Evolutionary conservation across 129 eudicot species (phyloP).

Genomic region (Sambucus nigra): DNA sequence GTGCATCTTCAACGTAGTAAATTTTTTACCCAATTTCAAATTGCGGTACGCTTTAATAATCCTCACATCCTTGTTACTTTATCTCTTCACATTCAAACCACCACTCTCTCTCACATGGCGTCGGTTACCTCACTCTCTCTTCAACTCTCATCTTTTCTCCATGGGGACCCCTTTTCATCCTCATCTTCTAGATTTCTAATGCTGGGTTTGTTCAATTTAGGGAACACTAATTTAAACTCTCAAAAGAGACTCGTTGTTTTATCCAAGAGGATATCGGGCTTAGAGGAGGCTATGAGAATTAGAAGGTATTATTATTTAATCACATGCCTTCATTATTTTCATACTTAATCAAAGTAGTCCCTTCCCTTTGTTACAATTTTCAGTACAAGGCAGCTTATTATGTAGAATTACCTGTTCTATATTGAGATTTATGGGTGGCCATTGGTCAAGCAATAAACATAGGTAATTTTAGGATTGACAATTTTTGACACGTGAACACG

Average conservation of each 20-base stretch:
- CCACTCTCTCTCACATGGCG: constrained; percentile 26
- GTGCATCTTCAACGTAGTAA: no score
- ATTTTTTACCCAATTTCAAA: no score
- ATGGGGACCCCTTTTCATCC: constrained; percentile 19
- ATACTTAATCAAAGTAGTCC: neutral
- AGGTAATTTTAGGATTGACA: no score
- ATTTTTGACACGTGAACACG: no score
- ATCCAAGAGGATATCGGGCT: constrained; percentile 57
- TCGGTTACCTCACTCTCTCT: constrained; percentile 18
- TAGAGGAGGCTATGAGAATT: constrained; percentile 85
- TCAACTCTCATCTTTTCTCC: constrained; percentile 32
- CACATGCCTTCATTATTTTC: neutral
- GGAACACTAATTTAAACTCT: constrained; percentile 9
- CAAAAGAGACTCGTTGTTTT: constrained; percentile 38
- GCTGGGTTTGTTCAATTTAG: constrained; percentile 16
- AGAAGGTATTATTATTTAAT: constrained; percentile 34
- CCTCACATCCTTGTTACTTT: neutral
- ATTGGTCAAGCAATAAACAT: no score
- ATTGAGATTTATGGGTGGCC: neutral
- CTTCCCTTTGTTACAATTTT: neutral
- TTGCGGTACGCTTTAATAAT: no score
- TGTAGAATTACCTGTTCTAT: neutral
- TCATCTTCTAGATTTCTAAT: constrained; percentile 32
- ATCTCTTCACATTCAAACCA: neutral
- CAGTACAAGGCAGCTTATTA: no score